These are phyloP conservation scores for Vanilla planifolia DNA, from an alignment of 106 monocot species.

Conservation along the genomic window DNA sequence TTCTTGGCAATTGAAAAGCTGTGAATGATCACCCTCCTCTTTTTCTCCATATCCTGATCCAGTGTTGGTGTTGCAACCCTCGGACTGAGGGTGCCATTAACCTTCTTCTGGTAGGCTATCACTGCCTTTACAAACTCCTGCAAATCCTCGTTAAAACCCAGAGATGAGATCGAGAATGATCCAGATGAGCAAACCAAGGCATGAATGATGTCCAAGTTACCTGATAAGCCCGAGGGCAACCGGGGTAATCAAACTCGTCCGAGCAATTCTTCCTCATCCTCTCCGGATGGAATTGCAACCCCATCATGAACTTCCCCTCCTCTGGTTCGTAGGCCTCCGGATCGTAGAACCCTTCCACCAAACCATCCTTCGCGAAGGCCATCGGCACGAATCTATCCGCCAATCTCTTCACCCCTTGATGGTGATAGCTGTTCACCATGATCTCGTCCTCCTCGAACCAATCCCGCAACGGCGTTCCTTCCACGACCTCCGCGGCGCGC, in stretches of 20 bases:
- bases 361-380: conserved; percentile 62
- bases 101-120: conserved; percentile 71
- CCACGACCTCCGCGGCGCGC: conserved; percentile 45
- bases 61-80: conserved; percentile 6
- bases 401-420: conserved; percentile 83
- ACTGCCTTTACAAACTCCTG: conserved; percentile 90
- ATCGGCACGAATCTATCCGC: conserved; percentile 73
- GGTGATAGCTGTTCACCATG: conserved; percentile 91
- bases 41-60: conserved; percentile 65
- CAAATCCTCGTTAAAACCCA: not conserved
- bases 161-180: not conserved
- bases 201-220: conserved; percentile 4
- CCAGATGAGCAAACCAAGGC: not conserved
- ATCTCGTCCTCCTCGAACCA: conserved; percentile 29
- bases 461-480: not conserved
- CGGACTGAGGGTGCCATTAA: conserved; percentile 17
- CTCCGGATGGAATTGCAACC: conserved; percentile 96
- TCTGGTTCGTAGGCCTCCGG: conserved; percentile 63
- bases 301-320: conserved; percentile 86
- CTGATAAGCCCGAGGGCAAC: conserved; percentile 83
- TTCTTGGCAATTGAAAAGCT: conserved; percentile 71
- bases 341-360: conserved; percentile 87
- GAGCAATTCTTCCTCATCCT: conserved; percentile 46
- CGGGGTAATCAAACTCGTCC: conserved; percentile 86
- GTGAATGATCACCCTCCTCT: conserved; percentile 52